Evolutionary conservation across 2,329 filamentous ascomycete species (phyloP), one percentile per base, ranked within the genome.

Genomic region (Rutstroemia sydowiana): DNA sequence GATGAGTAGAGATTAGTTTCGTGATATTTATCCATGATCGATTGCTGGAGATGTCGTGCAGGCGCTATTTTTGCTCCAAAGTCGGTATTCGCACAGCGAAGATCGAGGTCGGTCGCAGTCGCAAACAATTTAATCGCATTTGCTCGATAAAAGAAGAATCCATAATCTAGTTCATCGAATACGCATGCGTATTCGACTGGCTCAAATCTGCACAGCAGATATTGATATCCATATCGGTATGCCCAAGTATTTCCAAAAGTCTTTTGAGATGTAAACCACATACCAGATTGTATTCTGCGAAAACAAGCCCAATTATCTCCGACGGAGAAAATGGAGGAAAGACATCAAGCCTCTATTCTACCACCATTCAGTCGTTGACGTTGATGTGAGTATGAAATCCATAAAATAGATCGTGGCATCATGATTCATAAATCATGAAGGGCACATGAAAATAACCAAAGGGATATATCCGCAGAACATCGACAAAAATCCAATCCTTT

Each of bases 401-500:
- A 10, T 42, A 11, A 42, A 11, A 42, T 28, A 14, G 10, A 23
- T 42, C 54, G 52, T 51, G 26, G 18, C 31, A 53, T 52, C 59
- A 59, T 61, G 57, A 45, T 43, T 32, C 48, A 39, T 51, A 44
- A 51, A 26, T 51, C 48, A 30, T 51, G 31, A 51, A 46, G 21
- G 55, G 57, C 60, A 60, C 64, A 59, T 14, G 16, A 40, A 45
- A 40, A 18, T 39, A 26, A 39, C 18, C 11, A 37, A 67, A 62
- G 48, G 55, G 53, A 60, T 49, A 62, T 57, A 48, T 57, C 57
- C 61, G 58, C 59, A 57, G 57, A 59, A 63, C 59, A 61, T 61
- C 61, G 54, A 54, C 56, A 45, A 46, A 57, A 61, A 62, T 23
- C 51, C 39, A 11, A 31, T 16, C 49, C 36, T 32, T 30, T 32